phyloP scores from a whole-genome alignment of 768 basidiomycete species.

The Strobilomyces confusus region DNA sequence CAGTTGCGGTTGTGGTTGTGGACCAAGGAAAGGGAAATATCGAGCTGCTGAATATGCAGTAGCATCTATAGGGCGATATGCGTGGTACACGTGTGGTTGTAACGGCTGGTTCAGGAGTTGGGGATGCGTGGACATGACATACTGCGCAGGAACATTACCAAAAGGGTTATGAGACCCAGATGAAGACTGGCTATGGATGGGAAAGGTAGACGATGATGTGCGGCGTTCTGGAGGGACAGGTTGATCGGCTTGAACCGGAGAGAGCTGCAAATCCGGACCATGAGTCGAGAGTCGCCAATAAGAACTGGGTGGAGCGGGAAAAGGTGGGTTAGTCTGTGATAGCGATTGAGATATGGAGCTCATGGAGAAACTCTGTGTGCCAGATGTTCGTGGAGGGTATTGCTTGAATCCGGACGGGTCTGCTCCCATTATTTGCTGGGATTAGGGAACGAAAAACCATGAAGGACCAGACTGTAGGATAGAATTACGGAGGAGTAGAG shows the following conservation, averaged over 20 bases:
- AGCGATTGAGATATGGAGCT: not conserved
- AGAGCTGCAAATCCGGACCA: not conserved
- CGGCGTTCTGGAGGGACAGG: not conserved
- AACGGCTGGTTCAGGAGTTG: constrained; percentile 29
- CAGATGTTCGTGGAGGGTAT: not conserved
- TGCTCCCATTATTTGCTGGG: not conserved
- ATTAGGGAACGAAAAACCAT: not conserved
- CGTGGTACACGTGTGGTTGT: constrained; percentile 30
- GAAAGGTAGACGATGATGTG: constrained; percentile 12
- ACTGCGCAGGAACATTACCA: constrained; percentile 40
- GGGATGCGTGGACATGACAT: constrained; percentile 44
- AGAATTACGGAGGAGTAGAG: not conserved
- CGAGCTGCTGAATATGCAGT: constrained; percentile 38
- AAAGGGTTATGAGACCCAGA: constrained; percentile 33
- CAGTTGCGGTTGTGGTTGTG: constrained; percentile 33
- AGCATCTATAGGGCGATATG: constrained; percentile 33
- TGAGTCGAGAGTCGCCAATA: not conserved
- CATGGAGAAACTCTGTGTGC: not conserved
- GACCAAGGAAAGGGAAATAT: constrained; percentile 39
- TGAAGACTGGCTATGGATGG: constrained; percentile 26
- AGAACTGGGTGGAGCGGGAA: not conserved
- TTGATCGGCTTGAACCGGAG: not conserved
- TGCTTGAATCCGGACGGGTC: constrained; percentile 1
- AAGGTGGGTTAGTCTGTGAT: not conserved
- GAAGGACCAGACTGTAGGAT: not conserved